These are phyloP conservation scores for Colletotrichum spaethianum DNA, from an alignment of 2,329 filamentous ascomycete genomes.

Conservation along the genomic window DNA sequence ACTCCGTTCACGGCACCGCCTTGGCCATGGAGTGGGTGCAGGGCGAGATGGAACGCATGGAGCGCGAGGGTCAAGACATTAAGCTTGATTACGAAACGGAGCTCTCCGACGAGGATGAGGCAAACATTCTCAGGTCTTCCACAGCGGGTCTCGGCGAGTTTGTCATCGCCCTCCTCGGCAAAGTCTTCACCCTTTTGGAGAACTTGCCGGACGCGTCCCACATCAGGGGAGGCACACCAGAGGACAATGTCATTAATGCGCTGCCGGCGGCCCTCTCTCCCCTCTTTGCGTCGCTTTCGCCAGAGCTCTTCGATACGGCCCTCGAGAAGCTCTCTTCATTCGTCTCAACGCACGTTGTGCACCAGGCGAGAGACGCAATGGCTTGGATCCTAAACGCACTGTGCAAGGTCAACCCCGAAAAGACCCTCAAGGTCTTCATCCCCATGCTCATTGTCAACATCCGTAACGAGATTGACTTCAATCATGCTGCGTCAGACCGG, in stretches of 20 bases:
- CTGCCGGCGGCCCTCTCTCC: conserved; percentile 92
- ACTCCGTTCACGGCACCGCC: conserved; percentile 79
- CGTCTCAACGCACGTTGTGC: conserved; percentile 93
- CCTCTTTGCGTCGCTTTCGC: conserved; percentile 89
- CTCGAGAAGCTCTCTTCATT: conserved; percentile 94
- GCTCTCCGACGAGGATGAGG: conserved; percentile 88
- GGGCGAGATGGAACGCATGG: conserved; percentile 91
- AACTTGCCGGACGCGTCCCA: conserved; percentile 93
- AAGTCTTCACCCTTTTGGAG: conserved; percentile 95
- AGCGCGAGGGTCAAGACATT: conserved; percentile 86
- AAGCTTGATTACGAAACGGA: conserved; percentile 88
- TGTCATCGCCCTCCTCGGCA: conserved; percentile 88
- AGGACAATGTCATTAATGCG: conserved; percentile 97
- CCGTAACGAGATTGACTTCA: conserved; percentile 96
- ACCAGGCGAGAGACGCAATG: conserved; percentile 97
- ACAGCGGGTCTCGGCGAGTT: conserved; percentile 96
- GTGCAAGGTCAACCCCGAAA: conserved; percentile 95
- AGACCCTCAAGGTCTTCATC: conserved; percentile 90
- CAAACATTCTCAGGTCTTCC: conserved; percentile 89
- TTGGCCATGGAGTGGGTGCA: conserved; percentile 95
- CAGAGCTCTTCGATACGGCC: conserved; percentile 92
- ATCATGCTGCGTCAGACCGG: conserved; percentile 93
- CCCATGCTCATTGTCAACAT: conserved; percentile 94
- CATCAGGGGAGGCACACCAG: conserved; percentile 89
- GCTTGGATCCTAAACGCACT: conserved; percentile 97